Evolutionary conservation across 371 early-diverging fungal genomes (phyloP).

Genomic region (Zancudomyces culisetae): DNA sequence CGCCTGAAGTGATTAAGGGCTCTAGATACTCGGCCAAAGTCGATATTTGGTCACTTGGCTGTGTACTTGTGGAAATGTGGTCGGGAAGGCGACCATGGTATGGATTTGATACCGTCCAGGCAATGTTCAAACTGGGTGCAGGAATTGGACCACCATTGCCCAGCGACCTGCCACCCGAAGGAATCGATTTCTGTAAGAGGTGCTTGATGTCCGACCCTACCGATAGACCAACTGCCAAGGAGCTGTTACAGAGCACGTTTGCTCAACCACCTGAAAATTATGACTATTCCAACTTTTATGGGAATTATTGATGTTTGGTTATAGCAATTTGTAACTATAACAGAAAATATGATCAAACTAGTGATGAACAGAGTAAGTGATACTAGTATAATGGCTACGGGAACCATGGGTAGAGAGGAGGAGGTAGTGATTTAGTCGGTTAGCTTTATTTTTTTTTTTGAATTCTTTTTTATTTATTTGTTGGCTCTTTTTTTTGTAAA

Average conservation of each 20-base stretch:
- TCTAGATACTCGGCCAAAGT: slow-evolving; percentile 58
- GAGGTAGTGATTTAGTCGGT: no score
- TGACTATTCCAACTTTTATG: slow-evolving; percentile 11
- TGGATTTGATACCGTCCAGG: slow-evolving; percentile 39
- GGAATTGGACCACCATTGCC: slow-evolving; percentile 45
- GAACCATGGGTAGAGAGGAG: no score
- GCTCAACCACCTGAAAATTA: slow-evolving; percentile 12
- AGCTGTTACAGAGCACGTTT: slow-evolving; percentile 26
- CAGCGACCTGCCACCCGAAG: slow-evolving; percentile 35
- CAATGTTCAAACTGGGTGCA: slow-evolving; percentile 39
- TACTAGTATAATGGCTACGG: no score
- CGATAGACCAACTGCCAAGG: slow-evolving; percentile 38
- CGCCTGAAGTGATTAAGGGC: slow-evolving; percentile 76
- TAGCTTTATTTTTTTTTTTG: no score
- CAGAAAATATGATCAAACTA: no score
- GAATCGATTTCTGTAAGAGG: slow-evolving; percentile 34
- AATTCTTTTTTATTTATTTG: no score
- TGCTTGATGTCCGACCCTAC: slow-evolving; percentile 51
- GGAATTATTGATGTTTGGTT: no score
- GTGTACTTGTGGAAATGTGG: slow-evolving; percentile 74
- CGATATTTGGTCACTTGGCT: slow-evolving; percentile 70
- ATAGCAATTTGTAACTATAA: no score
- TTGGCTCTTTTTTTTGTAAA: no score
- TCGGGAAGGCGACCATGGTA: slow-evolving; percentile 78
- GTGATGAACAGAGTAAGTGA: no score